Base-by-base conservation (phyloP, 2,329 filamentous ascomycete species). In the Epichloe uncinata region DNA sequence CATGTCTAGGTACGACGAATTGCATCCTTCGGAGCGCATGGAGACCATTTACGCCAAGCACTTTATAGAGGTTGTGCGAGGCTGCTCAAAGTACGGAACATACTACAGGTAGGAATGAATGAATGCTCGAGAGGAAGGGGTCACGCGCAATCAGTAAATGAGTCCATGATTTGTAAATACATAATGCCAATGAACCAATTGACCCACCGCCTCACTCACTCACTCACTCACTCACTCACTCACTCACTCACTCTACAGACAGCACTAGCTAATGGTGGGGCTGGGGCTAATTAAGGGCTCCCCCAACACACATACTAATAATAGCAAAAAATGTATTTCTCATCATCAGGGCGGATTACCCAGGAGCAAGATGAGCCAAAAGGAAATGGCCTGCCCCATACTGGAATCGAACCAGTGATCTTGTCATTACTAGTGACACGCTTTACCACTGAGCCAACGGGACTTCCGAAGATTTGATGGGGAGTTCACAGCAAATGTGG, bases 21-120 rank as follows among this genome's bases (percentile, higher is more conserved):
- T 90, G 60, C 86, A 91, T 67, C 84, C 84, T 0, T 81, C 79
- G 33, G 73, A 81, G 64, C 77, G 78, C 64, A 75, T 81, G 64
- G 63, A 66, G 38, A 60, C 68, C 50, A 61, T 71, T 36, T 63
- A 73, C 45, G 69, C 63, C 6, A 50, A 64, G 16, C 60, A 69
- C 48, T 73, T 75, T 49, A 58, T 71, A 30, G 64, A 69, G 5
- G 64, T 68, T 13, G 59, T 71, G 3, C 52, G 58, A 0, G 68
- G 69, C 9, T 64, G 59, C n/a, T 72, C 69, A 20, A 63, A 62
- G 42, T 73, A 70, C 41, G 70, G 63, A 2, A 64, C 59, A 13
- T 61, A 60, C 7, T 67, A 63, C 22, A 20, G 6, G 6, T 44
- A 37, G 18, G 26, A 18, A 36, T 3, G 18, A 35, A 16, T 22